Evolutionary conservation across 805 yeast species (phyloP).

Genomic region (Candida ovalis): DNA sequence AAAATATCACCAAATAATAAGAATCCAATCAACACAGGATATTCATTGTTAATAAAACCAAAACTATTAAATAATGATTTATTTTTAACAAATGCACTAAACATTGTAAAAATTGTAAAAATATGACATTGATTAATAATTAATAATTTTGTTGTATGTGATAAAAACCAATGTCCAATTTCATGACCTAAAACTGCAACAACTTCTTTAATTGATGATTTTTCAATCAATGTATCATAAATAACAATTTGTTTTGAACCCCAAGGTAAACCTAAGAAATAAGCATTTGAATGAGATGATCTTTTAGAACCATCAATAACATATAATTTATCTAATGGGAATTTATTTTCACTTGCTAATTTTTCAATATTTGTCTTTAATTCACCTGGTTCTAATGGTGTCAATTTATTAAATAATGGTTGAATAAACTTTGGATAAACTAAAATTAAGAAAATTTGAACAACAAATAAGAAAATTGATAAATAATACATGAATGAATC

Average conservation of each 20-base stretch:
- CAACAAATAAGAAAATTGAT: slow-evolving; percentile 63
- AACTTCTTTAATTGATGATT: slow-evolving; percentile 71
- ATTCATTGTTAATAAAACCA: slow-evolving; percentile 58
- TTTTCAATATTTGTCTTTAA: slow-evolving; percentile 76
- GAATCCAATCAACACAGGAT: slow-evolving; percentile 81
- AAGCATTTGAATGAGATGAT: slow-evolving; percentile 95
- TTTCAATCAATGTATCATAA: slow-evolving; percentile 84
- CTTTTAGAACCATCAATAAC: slow-evolving; percentile 97
- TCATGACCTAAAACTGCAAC: slow-evolving; percentile 98
- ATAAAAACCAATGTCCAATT: slow-evolving; percentile 95
- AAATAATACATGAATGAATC: slow-evolving; percentile 78
- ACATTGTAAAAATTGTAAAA: slow-evolving; percentile 62
- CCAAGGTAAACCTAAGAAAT: slow-evolving; percentile 95
- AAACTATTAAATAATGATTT: slow-evolving; percentile 71
- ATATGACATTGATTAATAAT: slow-evolving; percentile 60
- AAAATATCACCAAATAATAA: slow-evolving; percentile 72
- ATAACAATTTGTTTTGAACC: slow-evolving; percentile 87
- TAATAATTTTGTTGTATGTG: slow-evolving; percentile 80
- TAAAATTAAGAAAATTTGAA: slow-evolving; percentile 72
- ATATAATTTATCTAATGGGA: slow-evolving; percentile 82
- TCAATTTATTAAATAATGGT: slow-evolving; percentile 88
- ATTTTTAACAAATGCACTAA: slow-evolving; percentile 79
- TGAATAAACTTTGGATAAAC: slow-evolving; percentile 81
- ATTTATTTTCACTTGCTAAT: slow-evolving; percentile 68
- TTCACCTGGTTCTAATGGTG: slow-evolving; percentile 88